Conservation (phyloP, 139 green algal species). For the Trebouxia sp. region DNA sequence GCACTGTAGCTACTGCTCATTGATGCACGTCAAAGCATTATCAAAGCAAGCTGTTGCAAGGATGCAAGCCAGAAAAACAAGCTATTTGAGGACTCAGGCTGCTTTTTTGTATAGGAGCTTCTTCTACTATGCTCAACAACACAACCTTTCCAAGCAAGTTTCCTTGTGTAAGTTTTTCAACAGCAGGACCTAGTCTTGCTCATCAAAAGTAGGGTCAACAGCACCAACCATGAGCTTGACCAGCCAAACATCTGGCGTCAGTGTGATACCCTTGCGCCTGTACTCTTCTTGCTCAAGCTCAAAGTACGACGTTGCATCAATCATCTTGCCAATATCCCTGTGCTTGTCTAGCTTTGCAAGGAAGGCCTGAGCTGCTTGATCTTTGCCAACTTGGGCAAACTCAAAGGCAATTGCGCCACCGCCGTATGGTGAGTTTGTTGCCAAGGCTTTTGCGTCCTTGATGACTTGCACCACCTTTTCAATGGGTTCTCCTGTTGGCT, state of each 20-base stretch:
- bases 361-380: slow-evolving; percentile 30
- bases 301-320: slow-evolving; percentile 37
- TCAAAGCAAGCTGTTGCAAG: no score
- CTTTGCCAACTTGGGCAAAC: slow-evolving; percentile 42
- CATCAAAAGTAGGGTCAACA: slow-evolving; percentile 30
- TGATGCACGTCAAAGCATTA: no score
- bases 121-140: no score
- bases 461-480: slow-evolving; percentile 1
- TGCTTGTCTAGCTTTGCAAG: slow-evolving; percentile 35
- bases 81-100: no score
- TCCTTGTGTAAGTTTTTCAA: no score
- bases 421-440: slow-evolving; percentile 19
- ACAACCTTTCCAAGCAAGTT: no score
- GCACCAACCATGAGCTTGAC: slow-evolving; percentile 39
- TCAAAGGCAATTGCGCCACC: slow-evolving; percentile 30
- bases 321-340: slow-evolving; percentile 27
- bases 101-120: no score
- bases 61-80: no score
- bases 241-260: slow-evolving; percentile 36
- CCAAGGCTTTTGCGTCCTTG: neutral
- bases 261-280: slow-evolving; percentile 20
- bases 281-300: slow-evolving; percentile 41
- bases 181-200: neutral
- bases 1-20: no score
- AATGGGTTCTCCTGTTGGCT: slow-evolving; percentile 23